Evolutionary conservation across 768 basidiomycete genomes (phyloP), one percentile per base, ranked within the genome.

Genomic region (Phlegmacium glaucopus): DNA sequence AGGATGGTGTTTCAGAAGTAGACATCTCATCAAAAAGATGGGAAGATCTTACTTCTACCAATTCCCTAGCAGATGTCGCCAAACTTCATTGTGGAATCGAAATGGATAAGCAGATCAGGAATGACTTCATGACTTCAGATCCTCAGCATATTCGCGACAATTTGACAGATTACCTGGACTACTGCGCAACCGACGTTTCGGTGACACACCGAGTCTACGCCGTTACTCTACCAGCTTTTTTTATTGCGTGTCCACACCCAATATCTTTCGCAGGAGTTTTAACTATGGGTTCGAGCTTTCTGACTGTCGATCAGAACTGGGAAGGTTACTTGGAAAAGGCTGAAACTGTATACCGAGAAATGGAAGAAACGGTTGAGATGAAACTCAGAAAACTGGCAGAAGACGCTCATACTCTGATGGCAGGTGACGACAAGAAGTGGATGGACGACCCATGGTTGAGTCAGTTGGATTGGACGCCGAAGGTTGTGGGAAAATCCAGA

Each of bases 381-480:
- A 80, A 83, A 44, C 69, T 95, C 42, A 82, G 87, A 48, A 72
- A 75, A 39, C 74, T 98, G 13, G 76, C 83, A 4, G 75, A 82
- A 41, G 72, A 90, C 32, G 93, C 94, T 0, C 76, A 81, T 39
- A 74, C 78, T 6, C 52, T 85, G 65, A 72, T 79, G 70, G 66
- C 70, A 15, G 61, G 53, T 11, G 57, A 52, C 9, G 64, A 67
- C 40, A 78, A 69, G 26, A 65, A 61, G 41, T 92, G 83, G 87
- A 78, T 74, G 61, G 72, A 76, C 3, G 87, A 92, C 64, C 82
- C 82, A 6, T 96, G 93, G 92, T 66, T 94, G 11, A 78, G 74
- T 41, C 96, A 99, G 63, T 72, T 98, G 48, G 94, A 99, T 62
- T 98, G 96, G 96, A 85, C 90, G 1, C 90, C 90, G 1, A 97